A percentile compares a stretch with the other conserved stretches of the same genome.
phyloP scores from a whole-genome alignment of 768 basidiomycete species.

The Agrocybe pediades region DNA sequence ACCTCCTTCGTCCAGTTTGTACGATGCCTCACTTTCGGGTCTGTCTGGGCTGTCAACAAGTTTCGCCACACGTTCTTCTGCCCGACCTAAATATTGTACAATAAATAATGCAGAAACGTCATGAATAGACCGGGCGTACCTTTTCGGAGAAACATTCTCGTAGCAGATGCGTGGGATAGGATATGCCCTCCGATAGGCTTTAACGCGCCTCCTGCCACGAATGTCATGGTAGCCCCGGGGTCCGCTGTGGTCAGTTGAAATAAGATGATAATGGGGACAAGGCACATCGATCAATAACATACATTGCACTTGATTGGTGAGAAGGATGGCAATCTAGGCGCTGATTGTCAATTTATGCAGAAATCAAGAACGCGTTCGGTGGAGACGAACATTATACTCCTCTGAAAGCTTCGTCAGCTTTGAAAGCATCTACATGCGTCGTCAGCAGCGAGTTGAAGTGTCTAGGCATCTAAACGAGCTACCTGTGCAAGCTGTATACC shows the following conservation, averaged over 20 bases:
- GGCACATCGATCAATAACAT: conserved; percentile 15
- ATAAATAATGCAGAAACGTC: neutral
- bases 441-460: neutral
- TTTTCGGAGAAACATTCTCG: conserved; percentile 86
- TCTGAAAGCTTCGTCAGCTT: conserved; percentile 90
- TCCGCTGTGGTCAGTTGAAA: conserved; percentile 71
- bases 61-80: conserved; percentile 89
- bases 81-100: conserved; percentile 58
- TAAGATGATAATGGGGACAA: neutral
- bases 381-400: conserved; percentile 73
- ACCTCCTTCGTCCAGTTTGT: conserved; percentile 89
- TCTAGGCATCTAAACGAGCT: conserved; percentile 24
- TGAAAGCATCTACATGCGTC: conserved; percentile 70
- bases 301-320: conserved; percentile 96
- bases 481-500: conserved; percentile 78
- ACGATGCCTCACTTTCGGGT: conserved; percentile 89
- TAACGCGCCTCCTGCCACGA: conserved; percentile 90
- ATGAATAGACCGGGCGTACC: conserved; percentile 39
- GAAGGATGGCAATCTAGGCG: conserved; percentile 73
- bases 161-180: conserved; percentile 86
- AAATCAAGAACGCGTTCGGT: neutral
- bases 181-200: conserved; percentile 93
- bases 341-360: conserved; percentile 2
- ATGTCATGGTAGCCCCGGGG: conserved; percentile 93
- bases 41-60: conserved; percentile 88